A percentile compares a stretch with the other conserved stretches of the same genome.
Evolutionary conservation across 2,329 filamentous ascomycete species (phyloP).

Genomic region (Verticillium nonalfalfae): DNA sequence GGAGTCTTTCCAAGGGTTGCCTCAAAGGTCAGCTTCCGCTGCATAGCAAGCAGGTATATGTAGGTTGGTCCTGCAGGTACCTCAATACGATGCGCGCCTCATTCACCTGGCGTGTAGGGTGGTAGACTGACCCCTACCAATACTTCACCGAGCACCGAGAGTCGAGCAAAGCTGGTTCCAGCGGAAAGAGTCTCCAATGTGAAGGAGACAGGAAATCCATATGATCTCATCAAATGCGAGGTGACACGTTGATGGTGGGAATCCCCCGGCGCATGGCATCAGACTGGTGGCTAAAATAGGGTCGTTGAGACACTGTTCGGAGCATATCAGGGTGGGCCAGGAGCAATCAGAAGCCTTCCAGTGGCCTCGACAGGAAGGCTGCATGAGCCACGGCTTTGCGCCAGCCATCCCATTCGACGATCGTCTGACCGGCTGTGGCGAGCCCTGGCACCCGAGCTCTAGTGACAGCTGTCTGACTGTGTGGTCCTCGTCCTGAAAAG

Average conservation of each 20-base stretch:
- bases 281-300: not conserved
- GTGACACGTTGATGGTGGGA: not conserved
- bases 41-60: not conserved
- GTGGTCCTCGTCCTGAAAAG: not conserved
- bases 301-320: not conserved
- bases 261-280: not conserved
- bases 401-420: not conserved
- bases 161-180: too few relatives aligned
- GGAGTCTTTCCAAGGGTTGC: not conserved
- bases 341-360: not conserved
- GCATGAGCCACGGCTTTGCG: not conserved
- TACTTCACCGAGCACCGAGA: too few relatives aligned
- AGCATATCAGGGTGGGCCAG: not conserved
- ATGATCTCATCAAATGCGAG: not conserved
- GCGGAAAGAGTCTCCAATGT: too few relatives aligned
- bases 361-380: not conserved
- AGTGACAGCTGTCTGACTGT: not conserved
- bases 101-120: too few relatives aligned
- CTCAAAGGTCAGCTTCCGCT: not conserved
- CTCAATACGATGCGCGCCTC: too few relatives aligned
- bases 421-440: not conserved
- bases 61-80: too few relatives aligned
- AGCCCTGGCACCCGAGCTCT: not conserved
- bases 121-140: too few relatives aligned
- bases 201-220: not conserved